These are phyloP conservation scores for Thecaphora frezii DNA, from an alignment of 1,284 basidiomycete species.

Conservation along the genomic window DNA sequence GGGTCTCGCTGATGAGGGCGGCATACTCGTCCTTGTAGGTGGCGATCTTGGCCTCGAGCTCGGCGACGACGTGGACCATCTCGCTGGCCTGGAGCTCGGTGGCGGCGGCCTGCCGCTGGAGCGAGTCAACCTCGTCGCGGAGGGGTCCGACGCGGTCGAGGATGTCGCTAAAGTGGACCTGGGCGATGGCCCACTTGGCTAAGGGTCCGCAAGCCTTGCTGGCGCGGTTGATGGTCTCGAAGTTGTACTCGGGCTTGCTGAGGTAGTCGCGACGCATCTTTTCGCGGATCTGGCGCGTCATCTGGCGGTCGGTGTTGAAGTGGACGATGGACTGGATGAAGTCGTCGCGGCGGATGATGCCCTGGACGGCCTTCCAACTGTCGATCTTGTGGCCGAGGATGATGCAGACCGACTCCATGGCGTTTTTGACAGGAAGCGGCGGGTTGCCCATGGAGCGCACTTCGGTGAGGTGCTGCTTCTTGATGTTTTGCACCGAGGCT, in stretches of 20 bases:
- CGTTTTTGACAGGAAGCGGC: constrained; percentile 92
- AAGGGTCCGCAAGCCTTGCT: constrained; percentile 97
- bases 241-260: constrained; percentile 87
- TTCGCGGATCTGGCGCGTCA: constrained; percentile 87
- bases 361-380: constrained; percentile 93
- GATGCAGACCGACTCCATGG: constrained; percentile 99
- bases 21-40: constrained; percentile 98
- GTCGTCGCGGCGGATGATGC: constrained; percentile 93
- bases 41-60: constrained; percentile 88
- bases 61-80: constrained; percentile 87
- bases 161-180: constrained; percentile 96
- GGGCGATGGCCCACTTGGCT: constrained; percentile 96
- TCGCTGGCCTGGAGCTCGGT: constrained; percentile 88
- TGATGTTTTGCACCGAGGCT: constrained; percentile 93
- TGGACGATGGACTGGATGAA: constrained; percentile 96
- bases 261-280: constrained; percentile 92
- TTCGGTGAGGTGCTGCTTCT: constrained; percentile 93
- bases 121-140: constrained; percentile 88
- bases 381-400: constrained; percentile 96
- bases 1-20: constrained; percentile 90
- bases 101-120: constrained; percentile 86
- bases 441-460: constrained; percentile 98
- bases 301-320: constrained; percentile 87
- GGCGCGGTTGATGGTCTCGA: constrained; percentile 90
- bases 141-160: constrained; percentile 95